Conservation (phyloP, 2,329 filamentous ascomycete genomes). For the Pseudopyrenochaeta lycopersici region DNA sequence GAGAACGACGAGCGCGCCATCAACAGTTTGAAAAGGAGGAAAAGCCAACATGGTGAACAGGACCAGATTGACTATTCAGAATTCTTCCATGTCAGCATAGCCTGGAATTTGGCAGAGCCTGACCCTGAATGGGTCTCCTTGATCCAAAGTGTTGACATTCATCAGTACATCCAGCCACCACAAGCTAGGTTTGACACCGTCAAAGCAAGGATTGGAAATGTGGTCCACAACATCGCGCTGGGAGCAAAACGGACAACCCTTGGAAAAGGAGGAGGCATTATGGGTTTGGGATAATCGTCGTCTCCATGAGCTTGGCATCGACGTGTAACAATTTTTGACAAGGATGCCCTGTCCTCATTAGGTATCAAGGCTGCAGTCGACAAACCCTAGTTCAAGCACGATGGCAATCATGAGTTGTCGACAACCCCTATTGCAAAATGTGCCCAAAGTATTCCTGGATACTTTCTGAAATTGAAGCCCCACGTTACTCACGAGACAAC, state of each 20-base stretch:
- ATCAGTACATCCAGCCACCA: constrained; percentile 27
- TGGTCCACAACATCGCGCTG: constrained; percentile 44
- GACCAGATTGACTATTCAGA: constrained; percentile 54
- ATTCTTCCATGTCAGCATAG: constrained; percentile 88
- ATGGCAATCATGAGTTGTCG: too few relatives aligned
- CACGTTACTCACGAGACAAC: too few relatives aligned
- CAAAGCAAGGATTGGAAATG: constrained; percentile 60
- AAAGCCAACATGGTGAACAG: constrained; percentile 11
- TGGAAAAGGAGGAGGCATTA: constrained; percentile 16
- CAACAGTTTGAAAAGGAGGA: constrained; percentile 21
- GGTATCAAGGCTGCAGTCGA: not conserved
- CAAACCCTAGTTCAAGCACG: too few relatives aligned
- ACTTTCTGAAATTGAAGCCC: too few relatives aligned
- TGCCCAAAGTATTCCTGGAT: too few relatives aligned
- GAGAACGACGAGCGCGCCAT: constrained; percentile 22
- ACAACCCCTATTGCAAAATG: too few relatives aligned
- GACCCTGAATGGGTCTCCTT: constrained; percentile 33
- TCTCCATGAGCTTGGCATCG: constrained; percentile 5
- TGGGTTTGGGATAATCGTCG: constrained; percentile 25
- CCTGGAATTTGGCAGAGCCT: constrained; percentile 68
- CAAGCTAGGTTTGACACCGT: constrained; percentile 50
- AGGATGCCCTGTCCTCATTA: not conserved
- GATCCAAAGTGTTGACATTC: constrained; percentile 32
- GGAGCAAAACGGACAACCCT: constrained; percentile 23
- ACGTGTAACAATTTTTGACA: constrained; percentile 4